These are phyloP conservation scores for Pogostemon cablin DNA, from an alignment of 257 asterid genomes.

Conservation along the genomic window DNA sequence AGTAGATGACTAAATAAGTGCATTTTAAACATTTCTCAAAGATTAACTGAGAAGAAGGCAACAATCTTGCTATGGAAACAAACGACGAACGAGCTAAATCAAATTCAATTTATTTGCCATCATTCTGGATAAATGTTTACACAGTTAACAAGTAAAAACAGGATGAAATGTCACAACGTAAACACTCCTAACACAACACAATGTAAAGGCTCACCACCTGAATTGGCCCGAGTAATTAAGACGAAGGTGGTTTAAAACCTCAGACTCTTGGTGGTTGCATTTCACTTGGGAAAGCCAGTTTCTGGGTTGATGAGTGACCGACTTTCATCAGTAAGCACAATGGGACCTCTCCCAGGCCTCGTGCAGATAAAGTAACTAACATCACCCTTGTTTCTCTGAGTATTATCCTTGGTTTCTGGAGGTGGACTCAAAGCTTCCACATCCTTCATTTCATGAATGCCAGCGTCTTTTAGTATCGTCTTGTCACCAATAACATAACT, in stretches of 20 bases:
- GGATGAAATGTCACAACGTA: slow-evolving; percentile 24
- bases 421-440: slow-evolving; percentile 73
- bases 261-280: background rate
- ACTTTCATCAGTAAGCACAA: slow-evolving; percentile 65
- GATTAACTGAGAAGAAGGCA: too few relatives aligned
- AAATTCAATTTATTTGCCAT: slow-evolving; percentile 23
- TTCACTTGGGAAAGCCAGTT: slow-evolving; percentile 83
- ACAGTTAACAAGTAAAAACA: slow-evolving; percentile 20
- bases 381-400: slow-evolving; percentile 68
- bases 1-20: background rate
- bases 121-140: slow-evolving; percentile 26
- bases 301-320: slow-evolving; percentile 72
- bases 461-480: slow-evolving; percentile 83
- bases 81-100: background rate
- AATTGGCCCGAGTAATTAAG: slow-evolving; percentile 16
- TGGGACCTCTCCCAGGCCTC: slow-evolving; percentile 72
- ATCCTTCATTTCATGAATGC: slow-evolving; percentile 68
- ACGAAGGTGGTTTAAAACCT: slow-evolving; percentile 10
- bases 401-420: slow-evolving; percentile 70
- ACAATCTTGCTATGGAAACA: background rate
- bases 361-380: slow-evolving; percentile 88
- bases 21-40: too few relatives aligned
- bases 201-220: slow-evolving; percentile 27
- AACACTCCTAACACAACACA: slow-evolving; percentile 30
- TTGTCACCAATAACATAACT: slow-evolving; percentile 93